Evolutionary conservation across 129 eudicot genomes (phyloP).

Genomic region (Tagetes erecta): DNA sequence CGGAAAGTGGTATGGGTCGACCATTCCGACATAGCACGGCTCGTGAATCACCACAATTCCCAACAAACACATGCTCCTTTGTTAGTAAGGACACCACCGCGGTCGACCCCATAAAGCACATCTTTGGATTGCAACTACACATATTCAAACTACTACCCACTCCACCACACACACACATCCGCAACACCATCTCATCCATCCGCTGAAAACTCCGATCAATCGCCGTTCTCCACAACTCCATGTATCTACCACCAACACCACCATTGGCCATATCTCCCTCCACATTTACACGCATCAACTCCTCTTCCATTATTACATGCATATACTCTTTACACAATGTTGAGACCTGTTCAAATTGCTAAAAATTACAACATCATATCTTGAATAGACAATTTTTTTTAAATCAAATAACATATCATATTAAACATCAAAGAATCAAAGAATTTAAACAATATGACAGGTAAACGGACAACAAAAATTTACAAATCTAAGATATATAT

Average conservation of each 20-base stretch:
- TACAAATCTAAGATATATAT: no score
- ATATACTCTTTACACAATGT: constrained; percentile 44
- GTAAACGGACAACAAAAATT: no score
- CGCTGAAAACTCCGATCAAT: constrained; percentile 30
- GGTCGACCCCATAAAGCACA: constrained; percentile 44
- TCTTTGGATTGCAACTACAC: constrained; percentile 30
- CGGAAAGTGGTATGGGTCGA: constrained; percentile 36
- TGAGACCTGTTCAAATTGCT: constrained; percentile 41
- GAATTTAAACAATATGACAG: no score
- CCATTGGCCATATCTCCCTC: neutral
- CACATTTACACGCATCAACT: constrained; percentile 36
- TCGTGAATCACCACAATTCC: constrained; percentile 54
- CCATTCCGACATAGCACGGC: constrained; percentile 50
- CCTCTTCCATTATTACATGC: constrained; percentile 47
- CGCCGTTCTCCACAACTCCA: constrained; percentile 37
- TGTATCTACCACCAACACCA: constrained; percentile 14
- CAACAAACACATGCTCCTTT: constrained; percentile 32
- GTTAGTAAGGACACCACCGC: constrained; percentile 47
- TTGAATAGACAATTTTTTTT: no score
- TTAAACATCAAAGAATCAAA: no score
- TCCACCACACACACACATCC: constrained; percentile 28
- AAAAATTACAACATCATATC: neutral
- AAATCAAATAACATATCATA: no score
- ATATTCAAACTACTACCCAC: neutral
- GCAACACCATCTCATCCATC: constrained; percentile 44